Percentiles rank a stretch among this genome's conserved stretches.
Evolutionary conservation across 208 protist species (phyloP).

Genomic region (Novymonas esmeraldas): DNA sequence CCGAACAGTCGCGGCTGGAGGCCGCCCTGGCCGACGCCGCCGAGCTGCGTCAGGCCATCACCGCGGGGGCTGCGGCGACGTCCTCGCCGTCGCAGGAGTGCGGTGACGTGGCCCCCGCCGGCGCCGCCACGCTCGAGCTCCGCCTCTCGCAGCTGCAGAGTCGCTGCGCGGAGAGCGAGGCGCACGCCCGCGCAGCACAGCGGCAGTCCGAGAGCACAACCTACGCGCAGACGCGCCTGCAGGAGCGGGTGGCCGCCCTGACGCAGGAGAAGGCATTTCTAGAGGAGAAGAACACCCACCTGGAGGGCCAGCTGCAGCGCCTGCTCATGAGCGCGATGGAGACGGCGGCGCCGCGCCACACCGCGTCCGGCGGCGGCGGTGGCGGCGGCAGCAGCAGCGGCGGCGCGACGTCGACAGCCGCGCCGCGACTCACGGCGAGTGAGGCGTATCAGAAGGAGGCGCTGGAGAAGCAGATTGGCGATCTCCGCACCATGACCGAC

Average conservation of each 20-base stretch:
- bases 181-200: slow-evolving; percentile 2
- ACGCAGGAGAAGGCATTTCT: slow-evolving; percentile 46
- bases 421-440: slow-evolving; percentile 17
- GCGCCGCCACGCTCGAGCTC: no score
- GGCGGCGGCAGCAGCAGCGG: background rate
- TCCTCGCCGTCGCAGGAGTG: background rate
- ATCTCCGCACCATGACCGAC: slow-evolving; percentile 34
- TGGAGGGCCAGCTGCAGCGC: slow-evolving; percentile 79
- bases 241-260: slow-evolving; percentile 11
- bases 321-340: slow-evolving; percentile 36
- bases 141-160: slow-evolving; percentile 16
- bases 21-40: slow-evolving; percentile 1
- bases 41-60: slow-evolving; percentile 13
- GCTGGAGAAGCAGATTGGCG: slow-evolving; percentile 43
- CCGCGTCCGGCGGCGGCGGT: background rate
- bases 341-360: background rate
- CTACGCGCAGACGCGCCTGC: slow-evolving; percentile 41
- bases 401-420: background rate
- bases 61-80: background rate
- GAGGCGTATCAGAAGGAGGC: slow-evolving; percentile 42
- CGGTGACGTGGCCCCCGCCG: no score
- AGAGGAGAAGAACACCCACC: slow-evolving; percentile 49
- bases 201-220: slow-evolving; percentile 18
- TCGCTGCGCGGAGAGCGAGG: slow-evolving; percentile 7
- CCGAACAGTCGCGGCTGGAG: slow-evolving; percentile 8